Conservation (phyloP, 2,329 filamentous ascomycete species). For the Cladophialophora psammophila region DNA sequence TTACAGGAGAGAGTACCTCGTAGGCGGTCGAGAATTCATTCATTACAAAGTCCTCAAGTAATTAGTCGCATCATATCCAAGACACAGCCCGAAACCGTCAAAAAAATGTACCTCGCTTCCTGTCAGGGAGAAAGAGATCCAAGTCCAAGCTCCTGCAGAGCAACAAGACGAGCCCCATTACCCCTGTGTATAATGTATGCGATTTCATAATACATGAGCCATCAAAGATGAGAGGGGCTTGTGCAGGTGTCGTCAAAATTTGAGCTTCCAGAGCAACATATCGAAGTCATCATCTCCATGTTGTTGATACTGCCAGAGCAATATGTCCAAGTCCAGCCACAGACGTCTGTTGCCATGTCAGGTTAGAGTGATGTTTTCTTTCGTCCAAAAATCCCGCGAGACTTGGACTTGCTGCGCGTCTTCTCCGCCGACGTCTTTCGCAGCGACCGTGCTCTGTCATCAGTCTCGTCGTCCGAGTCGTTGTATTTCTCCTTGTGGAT, state of each 20-base stretch:
- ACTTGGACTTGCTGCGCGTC: conserved; percentile 36
- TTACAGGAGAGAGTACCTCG: too few species aligned
- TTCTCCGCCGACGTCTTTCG: conserved; percentile 30
- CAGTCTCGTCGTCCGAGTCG: conserved; percentile 31
- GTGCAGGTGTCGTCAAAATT: not conserved
- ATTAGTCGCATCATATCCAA: not conserved
- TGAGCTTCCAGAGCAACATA: conserved; percentile 12
- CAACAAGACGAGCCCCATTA: not conserved
- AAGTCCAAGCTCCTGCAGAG: not conserved
- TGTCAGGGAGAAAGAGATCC: not conserved
- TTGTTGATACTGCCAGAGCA: not conserved
- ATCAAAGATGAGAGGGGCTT: conserved; percentile 19
- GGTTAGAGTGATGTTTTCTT: conserved; percentile 27
- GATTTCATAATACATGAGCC: conserved; percentile 31
- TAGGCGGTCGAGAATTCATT: too few species aligned
- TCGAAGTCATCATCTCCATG: not conserved
- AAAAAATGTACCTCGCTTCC: not conserved
- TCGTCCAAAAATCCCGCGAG: conserved; percentile 34
- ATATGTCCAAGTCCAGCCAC: not conserved
- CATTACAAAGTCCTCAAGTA: not conserved
- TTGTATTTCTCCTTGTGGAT: conserved; percentile 42
- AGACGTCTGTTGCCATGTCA: not conserved
- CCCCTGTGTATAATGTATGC: not conserved
- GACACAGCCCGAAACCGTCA: not conserved
- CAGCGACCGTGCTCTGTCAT: conserved; percentile 13